Base-by-base conservation (phyloP, 2,329 filamentous ascomycete species). In the Apiospora saccharicola region DNA sequence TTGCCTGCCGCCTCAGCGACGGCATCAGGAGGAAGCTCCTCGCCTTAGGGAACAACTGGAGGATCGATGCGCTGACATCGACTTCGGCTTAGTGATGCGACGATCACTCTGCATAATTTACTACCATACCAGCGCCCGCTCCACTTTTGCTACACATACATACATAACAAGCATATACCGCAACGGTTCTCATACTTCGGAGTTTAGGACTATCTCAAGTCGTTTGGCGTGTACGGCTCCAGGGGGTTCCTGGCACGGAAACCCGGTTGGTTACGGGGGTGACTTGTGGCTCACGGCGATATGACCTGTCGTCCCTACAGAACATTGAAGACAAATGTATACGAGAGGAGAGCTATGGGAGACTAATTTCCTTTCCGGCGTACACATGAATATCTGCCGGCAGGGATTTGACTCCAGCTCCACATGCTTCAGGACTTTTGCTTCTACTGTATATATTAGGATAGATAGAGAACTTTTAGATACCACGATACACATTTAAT, bases 11-110 rank as follows among this genome's bases (percentile, higher is more conserved):
- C 4, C 78, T 87, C 14, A 80, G 82, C 24, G 85, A 86, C 57
- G 86, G 85, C 19, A 84, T 87, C 69, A 81, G 79, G 71, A 80
- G 85, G 46, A 87, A 87, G 78, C 79, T 87, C 5, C 72, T 81
- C 0, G 70, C 79, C 0, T 76, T 87, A n/a, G 78, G 79, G 1
- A 77, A 72, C 3, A 81, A 82, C 75, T 87, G 85, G 85, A 80
- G 75, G n/a, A 71, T 78, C 2, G 80, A 83, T 24, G 75, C 72
- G 16, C 71, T 78, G 26, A 16, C 67, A 47, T 64, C 57, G 5
- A 41, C 57, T 34, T 24, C 57, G 3, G 57, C 24, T 10, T 22
- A 64, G 57, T 64, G 57, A 64, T 64, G 22, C n/a, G 34, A 13
- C 13, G 2, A n/a, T n/a, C 10, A 41, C 22, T 41, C 22, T 64